Evolutionary conservation across 2,329 filamentous ascomycete genomes (phyloP).

Genomic region (Fusarium napiforme): DNA sequence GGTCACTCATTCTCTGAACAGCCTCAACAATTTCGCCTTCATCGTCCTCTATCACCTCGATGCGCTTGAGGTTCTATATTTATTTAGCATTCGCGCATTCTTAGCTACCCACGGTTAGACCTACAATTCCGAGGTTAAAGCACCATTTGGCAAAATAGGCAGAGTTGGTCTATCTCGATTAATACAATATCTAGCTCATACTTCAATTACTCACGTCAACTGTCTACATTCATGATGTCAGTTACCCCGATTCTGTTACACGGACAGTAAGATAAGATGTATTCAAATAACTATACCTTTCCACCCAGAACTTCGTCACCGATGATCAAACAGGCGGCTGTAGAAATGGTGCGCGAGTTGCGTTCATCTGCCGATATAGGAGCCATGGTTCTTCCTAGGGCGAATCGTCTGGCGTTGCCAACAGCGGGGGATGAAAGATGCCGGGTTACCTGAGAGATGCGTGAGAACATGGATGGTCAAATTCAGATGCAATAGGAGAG

Average conservation of each 20-base stretch:
- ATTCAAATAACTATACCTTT: slow-evolving; percentile 70
- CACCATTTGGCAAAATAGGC: slow-evolving; percentile 73
- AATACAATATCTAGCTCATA: slow-evolving; percentile 15
- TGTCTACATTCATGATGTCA: slow-evolving; percentile 42
- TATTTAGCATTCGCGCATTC: neutral
- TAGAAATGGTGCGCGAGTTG: slow-evolving; percentile 78
- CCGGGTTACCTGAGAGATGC: slow-evolving; percentile 77
- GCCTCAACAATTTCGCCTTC: slow-evolving; percentile 91
- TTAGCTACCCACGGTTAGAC: slow-evolving; percentile 16
- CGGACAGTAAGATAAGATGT: neutral
- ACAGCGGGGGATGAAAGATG: slow-evolving; percentile 64
- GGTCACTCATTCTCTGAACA: slow-evolving; percentile 83
- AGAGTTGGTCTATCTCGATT: slow-evolving; percentile 67
- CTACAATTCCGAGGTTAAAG: slow-evolving; percentile 69
- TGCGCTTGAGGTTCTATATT: slow-evolving; percentile 75
- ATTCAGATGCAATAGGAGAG: slow-evolving; percentile 9
- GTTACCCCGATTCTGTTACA: neutral
- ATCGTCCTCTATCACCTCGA: slow-evolving; percentile 95
- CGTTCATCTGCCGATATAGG: slow-evolving; percentile 60
- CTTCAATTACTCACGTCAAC: slow-evolving; percentile 52
- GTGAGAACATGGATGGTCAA: slow-evolving; percentile 73
- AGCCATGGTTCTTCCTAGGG: slow-evolving; percentile 54
- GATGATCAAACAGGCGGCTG: slow-evolving; percentile 92
- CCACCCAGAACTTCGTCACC: slow-evolving; percentile 97
- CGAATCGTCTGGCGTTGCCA: slow-evolving; percentile 49